Evolutionary conservation across 495 filamentous ascomycete genomes (phyloP), one percentile per base, ranked within the genome.

Genomic region (Xylaria flabelliformis): DNA sequence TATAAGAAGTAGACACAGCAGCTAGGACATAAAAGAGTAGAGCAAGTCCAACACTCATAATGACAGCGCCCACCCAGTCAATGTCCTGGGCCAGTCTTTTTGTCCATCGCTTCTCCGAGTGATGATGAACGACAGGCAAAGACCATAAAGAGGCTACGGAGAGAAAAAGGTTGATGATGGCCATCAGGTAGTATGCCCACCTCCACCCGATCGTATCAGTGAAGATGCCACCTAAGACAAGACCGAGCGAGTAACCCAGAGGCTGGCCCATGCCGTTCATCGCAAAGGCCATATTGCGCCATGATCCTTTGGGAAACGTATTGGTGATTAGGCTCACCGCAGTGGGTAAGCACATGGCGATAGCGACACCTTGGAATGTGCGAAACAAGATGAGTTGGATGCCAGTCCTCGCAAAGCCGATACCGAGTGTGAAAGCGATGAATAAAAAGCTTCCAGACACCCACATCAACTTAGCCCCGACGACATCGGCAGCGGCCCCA

Each of bases 371-470:
- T 64, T 85, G 83, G 15, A 87, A 71, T 0, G 83, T 81, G 26
- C 88, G 83, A 72, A 88, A 88, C 24, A 85, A 66, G 50, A 89
- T 87, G 0, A 89, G 41, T 59, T 90, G 82, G 13, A 82, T 78
- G 7, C 83, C 82, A 0, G 81, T 86, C 24, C 72, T 69, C 0
- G 87, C 76, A 1, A 88, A 74, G 0, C 87, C 86, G 58, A 81
- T 82, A 4, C 80, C 86, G 0, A 88, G 70, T 0, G 84, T 83
- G 74, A 86, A 88, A 24, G 77, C 64, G 12, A 76, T 78, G 15
- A 82, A 77, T 0, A 88, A 72, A 10, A 85, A 79, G 63, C 82
- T 82, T 1, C 88, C 88, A 3, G 79, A 72, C 0, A 90, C 64
- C 58, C 84, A 84, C 24, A 88, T 80, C 8, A 74, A 72, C 36